These are phyloP conservation scores for Saccharomyces hybrid DNA, from an alignment of 1,139 yeast species.

Conservation along the genomic window DNA sequence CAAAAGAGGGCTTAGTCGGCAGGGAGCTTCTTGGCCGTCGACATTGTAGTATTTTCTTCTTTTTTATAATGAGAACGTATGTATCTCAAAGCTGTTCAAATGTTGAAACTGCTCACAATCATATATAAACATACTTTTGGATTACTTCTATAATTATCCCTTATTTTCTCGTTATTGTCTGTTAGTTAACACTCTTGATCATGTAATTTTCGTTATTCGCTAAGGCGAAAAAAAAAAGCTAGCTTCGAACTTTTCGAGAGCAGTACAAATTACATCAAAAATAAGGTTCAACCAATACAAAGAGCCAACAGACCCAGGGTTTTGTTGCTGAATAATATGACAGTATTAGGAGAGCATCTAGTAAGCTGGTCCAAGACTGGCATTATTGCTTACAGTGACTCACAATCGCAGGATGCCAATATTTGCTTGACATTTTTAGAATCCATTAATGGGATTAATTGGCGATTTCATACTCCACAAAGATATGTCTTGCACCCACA, in stretches of 20 bases:
- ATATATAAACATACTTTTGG: background rate
- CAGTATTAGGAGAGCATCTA: background rate
- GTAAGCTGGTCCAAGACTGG: slow-evolving; percentile 31
- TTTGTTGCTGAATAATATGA: background rate
- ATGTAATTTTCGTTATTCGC: background rate
- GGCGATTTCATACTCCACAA: slow-evolving; percentile 32
- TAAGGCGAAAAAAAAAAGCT: background rate
- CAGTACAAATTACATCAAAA: background rate
- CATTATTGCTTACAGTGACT: slow-evolving; percentile 29
- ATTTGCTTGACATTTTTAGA: slow-evolving; percentile 30
- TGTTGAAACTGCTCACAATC: background rate
- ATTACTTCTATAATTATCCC: background rate
- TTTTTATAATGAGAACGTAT: background rate
- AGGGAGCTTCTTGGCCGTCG: too few species aligned
- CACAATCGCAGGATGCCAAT: slow-evolving; percentile 24
- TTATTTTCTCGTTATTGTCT: background rate
- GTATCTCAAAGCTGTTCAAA: too few species aligned
- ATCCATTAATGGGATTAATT: slow-evolving; percentile 32
- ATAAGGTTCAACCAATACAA: background rate
- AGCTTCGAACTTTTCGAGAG: background rate
- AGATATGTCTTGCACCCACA: slow-evolving; percentile 30
- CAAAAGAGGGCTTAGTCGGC: too few species aligned
- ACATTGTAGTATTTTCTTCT: background rate
- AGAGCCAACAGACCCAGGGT: background rate
- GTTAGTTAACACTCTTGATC: background rate